phyloP scores from a whole-genome alignment of 2,329 filamentous ascomycete species.

The Plenodomus tracheiphilus region DNA sequence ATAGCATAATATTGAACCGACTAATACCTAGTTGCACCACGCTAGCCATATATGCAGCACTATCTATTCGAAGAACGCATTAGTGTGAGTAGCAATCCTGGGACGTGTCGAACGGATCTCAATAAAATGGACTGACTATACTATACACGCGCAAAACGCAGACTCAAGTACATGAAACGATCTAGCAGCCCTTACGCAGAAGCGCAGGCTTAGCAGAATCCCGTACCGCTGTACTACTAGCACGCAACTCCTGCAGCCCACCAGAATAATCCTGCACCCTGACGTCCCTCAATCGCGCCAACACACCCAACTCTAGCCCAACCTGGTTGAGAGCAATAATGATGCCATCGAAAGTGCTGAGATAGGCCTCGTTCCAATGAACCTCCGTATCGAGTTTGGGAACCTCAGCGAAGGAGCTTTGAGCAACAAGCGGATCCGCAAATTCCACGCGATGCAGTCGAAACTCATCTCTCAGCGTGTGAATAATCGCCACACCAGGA shows the following conservation, averaged over 20 bases:
- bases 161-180: too few species aligned
- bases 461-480: slow-evolving; percentile 36
- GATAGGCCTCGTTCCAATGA: slow-evolving; percentile 45
- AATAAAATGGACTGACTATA: too few species aligned
- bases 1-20: too few species aligned
- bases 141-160: too few species aligned
- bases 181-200: too few species aligned
- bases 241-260: not conserved
- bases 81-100: too few species aligned
- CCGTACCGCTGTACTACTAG: not conserved
- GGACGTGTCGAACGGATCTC: too few species aligned
- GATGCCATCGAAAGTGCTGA: slow-evolving; percentile 51
- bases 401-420: slow-evolving; percentile 49
- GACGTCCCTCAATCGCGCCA: slow-evolving; percentile 41
- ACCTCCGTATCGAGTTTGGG: slow-evolving; percentile 40
- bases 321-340: slow-evolving; percentile 51
- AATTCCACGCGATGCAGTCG: slow-evolving; percentile 50
- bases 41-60: too few species aligned
- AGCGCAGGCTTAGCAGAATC: not conserved
- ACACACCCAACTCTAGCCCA: slow-evolving; percentile 48
- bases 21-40: too few species aligned
- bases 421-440: slow-evolving; percentile 51
- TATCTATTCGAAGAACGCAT: too few species aligned
- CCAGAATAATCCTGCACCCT: slow-evolving; percentile 35
- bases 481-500: slow-evolving; percentile 51